Evolutionary conservation across 345 rosid species (phyloP), one percentile per base, ranked within the genome.

Genomic region (Citrus sp.): DNA sequence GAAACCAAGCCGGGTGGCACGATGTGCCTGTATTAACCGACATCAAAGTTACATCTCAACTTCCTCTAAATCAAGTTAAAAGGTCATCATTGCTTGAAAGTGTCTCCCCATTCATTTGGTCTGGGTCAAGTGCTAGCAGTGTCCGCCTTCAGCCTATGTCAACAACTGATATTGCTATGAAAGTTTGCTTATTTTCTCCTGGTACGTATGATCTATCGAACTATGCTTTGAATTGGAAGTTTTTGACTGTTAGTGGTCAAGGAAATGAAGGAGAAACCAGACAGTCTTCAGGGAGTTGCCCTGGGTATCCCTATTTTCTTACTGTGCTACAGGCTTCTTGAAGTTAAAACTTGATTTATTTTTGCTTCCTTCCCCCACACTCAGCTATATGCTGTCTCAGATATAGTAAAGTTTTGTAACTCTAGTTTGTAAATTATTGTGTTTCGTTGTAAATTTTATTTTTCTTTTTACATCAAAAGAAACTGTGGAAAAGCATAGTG

Each of bases 191-290:
- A 74, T 94, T 96, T 76, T 85, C 91, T 63, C 97, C 98, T 0
- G 98, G 99, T 51, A 79, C 88, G 30, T 93, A 90, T 60, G 93
- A 94, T 78, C 87, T 96, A 4, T 92, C 99, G 25, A 90, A 88
- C 74, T 96, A 94, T 82, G 82, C 70, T 27, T 85, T 96, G 85
- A 85, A 84, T 54, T 96, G 98, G 99, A 91, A 86, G 75, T 82
- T 92, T 37, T 59, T 64, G 24, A 67, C 77, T 2, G 49, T 21
- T 4, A 73, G 24, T 13, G 80, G 65, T 24, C 84, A 77, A 76
- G 91, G 27, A 76, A 82, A 64, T 34, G 80, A 40, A 38, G 87
- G 77, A 58, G 85, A 71, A 71, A 58, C 59, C 8, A 75, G 30
- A 46, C 79, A 79, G 56, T 79, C 88, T 67, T 88, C 92, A 0